Conservation (phyloP, 1,284 basidiomycete species). For the Afroboletus lepidellus region DNA sequence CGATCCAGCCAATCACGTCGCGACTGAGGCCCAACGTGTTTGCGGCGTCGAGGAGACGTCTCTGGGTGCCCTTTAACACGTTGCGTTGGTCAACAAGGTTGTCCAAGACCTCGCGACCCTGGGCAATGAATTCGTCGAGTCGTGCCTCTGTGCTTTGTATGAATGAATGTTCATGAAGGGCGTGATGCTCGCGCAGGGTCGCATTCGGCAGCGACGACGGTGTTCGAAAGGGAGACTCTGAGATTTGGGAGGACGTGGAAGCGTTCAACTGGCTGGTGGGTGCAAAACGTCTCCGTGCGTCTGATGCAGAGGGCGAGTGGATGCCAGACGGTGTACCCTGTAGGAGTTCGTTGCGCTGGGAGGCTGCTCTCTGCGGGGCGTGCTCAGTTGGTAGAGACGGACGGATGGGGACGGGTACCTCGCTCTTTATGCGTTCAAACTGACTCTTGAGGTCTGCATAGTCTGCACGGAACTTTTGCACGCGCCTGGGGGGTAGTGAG, state of each 20-base stretch:
- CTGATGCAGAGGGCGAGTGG: slow-evolving; percentile 46
- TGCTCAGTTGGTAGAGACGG: background rate
- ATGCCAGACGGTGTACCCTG: slow-evolving; percentile 47
- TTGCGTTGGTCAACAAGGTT: slow-evolving; percentile 89
- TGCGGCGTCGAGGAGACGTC: slow-evolving; percentile 80
- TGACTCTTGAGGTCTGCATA: slow-evolving; percentile 69
- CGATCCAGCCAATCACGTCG: slow-evolving; percentile 94
- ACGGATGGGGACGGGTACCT: slow-evolving; percentile 31
- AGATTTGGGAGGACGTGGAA: slow-evolving; percentile 42
- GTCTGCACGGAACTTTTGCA: slow-evolving; percentile 79
- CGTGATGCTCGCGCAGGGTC: slow-evolving; percentile 67
- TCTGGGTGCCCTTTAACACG: slow-evolving; percentile 88
- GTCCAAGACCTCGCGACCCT: slow-evolving; percentile 86
- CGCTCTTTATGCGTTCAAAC: slow-evolving; percentile 66
- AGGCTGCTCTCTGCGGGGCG: slow-evolving; percentile 48
- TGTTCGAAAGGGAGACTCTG: slow-evolving; percentile 75
- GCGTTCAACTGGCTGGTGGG: slow-evolving; percentile 34
- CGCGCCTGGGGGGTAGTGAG: slow-evolving; percentile 52
- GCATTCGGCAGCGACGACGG: slow-evolving; percentile 54
- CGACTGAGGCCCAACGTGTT: slow-evolving; percentile 91
- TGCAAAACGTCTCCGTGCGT: slow-evolving; percentile 59
- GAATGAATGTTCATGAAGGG: slow-evolving; percentile 84
- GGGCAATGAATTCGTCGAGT: slow-evolving; percentile 87
- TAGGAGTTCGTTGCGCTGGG: slow-evolving; percentile 62
- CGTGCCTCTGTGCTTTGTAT: slow-evolving; percentile 76